phyloP scores from a whole-genome alignment of 1,284 basidiomycete genomes.

The Pyrrhoderma lamaoense region DNA sequence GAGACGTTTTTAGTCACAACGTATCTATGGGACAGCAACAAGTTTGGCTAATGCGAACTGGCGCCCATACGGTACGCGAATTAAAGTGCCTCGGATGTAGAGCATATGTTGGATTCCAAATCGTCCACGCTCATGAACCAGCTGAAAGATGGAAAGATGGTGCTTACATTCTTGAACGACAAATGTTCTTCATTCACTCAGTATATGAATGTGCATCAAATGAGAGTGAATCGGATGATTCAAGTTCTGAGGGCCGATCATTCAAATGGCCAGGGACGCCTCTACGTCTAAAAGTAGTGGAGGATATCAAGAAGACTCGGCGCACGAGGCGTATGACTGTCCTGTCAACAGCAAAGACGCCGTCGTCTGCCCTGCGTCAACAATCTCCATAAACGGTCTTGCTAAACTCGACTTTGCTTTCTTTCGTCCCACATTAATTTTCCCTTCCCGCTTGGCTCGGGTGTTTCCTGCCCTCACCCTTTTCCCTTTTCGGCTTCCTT shows the following conservation, averaged over 20 bases:
- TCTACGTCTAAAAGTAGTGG: constrained; percentile 14
- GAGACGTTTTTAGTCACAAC: constrained; percentile 3
- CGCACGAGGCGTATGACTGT: constrained; percentile 11
- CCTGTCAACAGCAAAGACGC: neutral
- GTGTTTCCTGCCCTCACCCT: no score
- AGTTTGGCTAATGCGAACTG: constrained; percentile 45
- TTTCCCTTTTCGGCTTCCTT: no score
- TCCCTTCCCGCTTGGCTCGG: no score
- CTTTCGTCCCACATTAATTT: no score
- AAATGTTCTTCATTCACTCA: constrained; percentile 27
- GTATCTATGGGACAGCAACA: constrained; percentile 13
- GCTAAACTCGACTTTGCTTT: no score
- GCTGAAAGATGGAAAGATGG: constrained; percentile 60
- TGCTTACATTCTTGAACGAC: constrained; percentile 48
- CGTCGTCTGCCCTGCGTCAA: neutral
- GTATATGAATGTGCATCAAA: constrained; percentile 10
- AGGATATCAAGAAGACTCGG: constrained; percentile 9
- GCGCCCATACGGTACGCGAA: constrained; percentile 56
- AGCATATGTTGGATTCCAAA: constrained; percentile 54
- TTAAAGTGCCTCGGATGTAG: constrained; percentile 42
- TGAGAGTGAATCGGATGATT: constrained; percentile 9
- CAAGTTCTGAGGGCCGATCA: constrained; percentile 1
- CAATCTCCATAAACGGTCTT: no score
- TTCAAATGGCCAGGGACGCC: constrained; percentile 11
- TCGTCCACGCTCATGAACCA: constrained; percentile 47